phyloP scores from a whole-genome alignment of 2,329 filamentous ascomycete species.

The Aspergillus sp. region DNA sequence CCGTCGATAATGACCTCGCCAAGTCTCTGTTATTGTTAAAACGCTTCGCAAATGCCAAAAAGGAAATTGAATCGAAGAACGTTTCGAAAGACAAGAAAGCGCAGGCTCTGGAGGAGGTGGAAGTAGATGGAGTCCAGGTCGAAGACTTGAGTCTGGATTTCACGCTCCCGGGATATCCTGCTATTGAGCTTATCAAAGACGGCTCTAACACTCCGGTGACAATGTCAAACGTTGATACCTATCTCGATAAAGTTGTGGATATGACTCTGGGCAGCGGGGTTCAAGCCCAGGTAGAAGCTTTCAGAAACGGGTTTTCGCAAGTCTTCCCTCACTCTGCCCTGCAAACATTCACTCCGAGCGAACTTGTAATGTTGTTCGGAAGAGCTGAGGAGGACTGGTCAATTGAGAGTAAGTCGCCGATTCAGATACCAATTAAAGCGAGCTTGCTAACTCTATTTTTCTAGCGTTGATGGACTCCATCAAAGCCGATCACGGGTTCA shows the following conservation, averaged over 20 bases:
- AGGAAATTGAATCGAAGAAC: constrained; percentile 71
- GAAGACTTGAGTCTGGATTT: constrained; percentile 93
- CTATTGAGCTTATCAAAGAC: constrained; percentile 75
- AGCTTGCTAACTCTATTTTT: constrained; percentile 26
- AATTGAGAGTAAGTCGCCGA: constrained; percentile 73
- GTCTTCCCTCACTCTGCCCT: constrained; percentile 95
- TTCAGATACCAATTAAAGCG: too few relatives aligned
- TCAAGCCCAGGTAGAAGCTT: constrained; percentile 83
- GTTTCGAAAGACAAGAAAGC: constrained; percentile 71
- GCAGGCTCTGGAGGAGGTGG: constrained; percentile 66
- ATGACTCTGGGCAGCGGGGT: constrained; percentile 89
- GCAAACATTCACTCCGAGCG: constrained; percentile 89
- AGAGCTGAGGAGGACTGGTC: constrained; percentile 95
- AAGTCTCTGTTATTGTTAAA: constrained; percentile 84
- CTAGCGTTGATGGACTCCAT: constrained; percentile 93
- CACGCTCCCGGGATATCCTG: constrained; percentile 85
- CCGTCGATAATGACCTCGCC: constrained; percentile 82
- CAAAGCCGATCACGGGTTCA: constrained; percentile 97
- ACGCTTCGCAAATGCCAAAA: constrained; percentile 81
- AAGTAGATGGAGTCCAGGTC: constrained; percentile 72
- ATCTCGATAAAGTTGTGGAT: constrained; percentile 86
- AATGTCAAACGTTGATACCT: constrained; percentile 86
- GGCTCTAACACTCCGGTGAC: constrained; percentile 75
- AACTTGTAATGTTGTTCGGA: constrained; percentile 92
- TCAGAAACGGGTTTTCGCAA: constrained; percentile 85